Evolutionary conservation across 331 rosid species (phyloP).

Genomic region (Saraca asoca): DNA sequence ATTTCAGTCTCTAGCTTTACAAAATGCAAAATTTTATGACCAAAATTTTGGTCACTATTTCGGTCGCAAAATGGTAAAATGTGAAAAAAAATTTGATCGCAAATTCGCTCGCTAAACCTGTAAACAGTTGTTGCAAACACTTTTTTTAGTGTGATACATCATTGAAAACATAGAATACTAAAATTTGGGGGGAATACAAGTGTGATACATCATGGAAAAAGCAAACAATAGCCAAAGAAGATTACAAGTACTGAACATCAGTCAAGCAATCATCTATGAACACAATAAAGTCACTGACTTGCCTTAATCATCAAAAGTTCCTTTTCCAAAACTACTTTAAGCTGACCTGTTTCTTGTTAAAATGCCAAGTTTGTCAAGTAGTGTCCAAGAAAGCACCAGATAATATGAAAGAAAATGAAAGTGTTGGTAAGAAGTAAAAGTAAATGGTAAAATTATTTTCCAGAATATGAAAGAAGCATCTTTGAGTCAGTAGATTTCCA

Average conservation of each 20-base stretch:
- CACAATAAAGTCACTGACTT: slow-evolving; percentile 31
- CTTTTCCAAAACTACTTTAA: slow-evolving; percentile 65
- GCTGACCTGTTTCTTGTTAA: slow-evolving; percentile 80
- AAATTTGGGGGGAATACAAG: slow-evolving; percentile 3
- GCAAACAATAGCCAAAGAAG: slow-evolving; percentile 17
- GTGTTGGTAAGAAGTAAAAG: slow-evolving; percentile 19
- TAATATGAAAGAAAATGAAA: slow-evolving; percentile 6
- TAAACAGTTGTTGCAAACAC: too few relatives aligned
- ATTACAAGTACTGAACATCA: slow-evolving; percentile 20
- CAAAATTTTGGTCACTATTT: too few relatives aligned
- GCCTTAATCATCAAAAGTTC: slow-evolving; percentile 81
- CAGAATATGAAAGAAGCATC: slow-evolving; percentile 26
- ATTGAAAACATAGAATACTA: slow-evolving; percentile 8
- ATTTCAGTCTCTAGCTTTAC: too few relatives aligned
- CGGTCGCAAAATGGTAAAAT: too few relatives aligned
- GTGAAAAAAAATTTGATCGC: too few relatives aligned
- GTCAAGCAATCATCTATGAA: slow-evolving; percentile 19
- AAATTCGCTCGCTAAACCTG: too few relatives aligned
- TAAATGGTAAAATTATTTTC: not conserved
- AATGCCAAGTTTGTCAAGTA: slow-evolving; percentile 40
- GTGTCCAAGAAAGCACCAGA: slow-evolving; percentile 24
- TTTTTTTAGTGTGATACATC: too few relatives aligned
- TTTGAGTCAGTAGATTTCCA: slow-evolving; percentile 2
- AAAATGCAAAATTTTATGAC: too few relatives aligned
- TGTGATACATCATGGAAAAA: not conserved